Evolutionary conservation across 2,329 filamentous ascomycete species (phyloP), one percentile per base, ranked within the genome.

Genomic region (Trichoderma arundinaceum): DNA sequence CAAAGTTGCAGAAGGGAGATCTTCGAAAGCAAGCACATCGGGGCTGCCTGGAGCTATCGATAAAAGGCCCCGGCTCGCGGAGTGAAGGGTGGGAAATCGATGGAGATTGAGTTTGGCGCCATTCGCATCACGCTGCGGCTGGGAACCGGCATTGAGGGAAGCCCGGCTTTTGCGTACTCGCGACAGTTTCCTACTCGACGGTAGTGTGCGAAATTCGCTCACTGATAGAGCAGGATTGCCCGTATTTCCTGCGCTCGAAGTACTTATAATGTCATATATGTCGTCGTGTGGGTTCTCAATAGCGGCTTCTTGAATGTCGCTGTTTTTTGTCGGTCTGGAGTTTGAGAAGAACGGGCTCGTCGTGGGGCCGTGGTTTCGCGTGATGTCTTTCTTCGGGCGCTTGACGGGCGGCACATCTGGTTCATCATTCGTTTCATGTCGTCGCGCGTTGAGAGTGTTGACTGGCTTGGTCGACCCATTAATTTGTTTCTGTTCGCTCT

Each of bases 131-230:
- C 38, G 32, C 58, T 56, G 54, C 13, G n/a, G 15, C 49, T 35
- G 65, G 15, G 9, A 52, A 13, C 54, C 48, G 8, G 7, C 44
- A 22, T 63, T 54, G 13, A 22, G 56, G 7, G 17, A 38, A 22
- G 60, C 68, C 13, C 56, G 64, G 49, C 62, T 65, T 58, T 48
- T 64, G n/a, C 62, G 66, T 28, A 19, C 7, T 13, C 66, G 65
- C 38, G 9, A 9, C 35, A 9, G 9, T 49, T 41, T 53, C 10
- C 12, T 52, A 41, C 41, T 43, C 15, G 28, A 28, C n/a, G 58
- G 59, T 12, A 69, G 61, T 12, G 69, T 51, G 19, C 73, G 72
- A 43, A 69, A 75, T 54, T 74, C 72, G 17, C 15, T 4, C n/a
- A 61, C 9, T n/a, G 38, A 17, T 7, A 51, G 0, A 39, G 22